phyloP scores from a whole-genome alignment of 2,329 filamentous ascomycete genomes.

The Thermothelomyces thermophilus region DNA sequence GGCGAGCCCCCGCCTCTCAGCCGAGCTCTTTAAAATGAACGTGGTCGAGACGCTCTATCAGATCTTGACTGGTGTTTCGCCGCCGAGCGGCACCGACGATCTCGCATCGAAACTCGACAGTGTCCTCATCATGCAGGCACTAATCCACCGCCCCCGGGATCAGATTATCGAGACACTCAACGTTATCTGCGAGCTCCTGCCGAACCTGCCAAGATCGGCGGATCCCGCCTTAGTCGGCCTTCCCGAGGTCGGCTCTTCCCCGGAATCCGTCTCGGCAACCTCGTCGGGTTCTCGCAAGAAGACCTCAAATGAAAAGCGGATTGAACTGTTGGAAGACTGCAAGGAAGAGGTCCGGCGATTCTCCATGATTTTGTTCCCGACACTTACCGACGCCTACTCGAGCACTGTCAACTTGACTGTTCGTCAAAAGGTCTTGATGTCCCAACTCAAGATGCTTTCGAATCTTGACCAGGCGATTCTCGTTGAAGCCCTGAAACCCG shows the following conservation, averaged over 20 bases:
- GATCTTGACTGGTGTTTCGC: conserved; percentile 91
- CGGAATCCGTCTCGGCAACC: conserved; percentile 37
- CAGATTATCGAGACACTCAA: conserved; percentile 97
- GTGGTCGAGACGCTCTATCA: conserved; percentile 97
- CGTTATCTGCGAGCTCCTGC: conserved; percentile 90
- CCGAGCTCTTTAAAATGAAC: conserved; percentile 90
- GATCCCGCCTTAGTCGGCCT: conserved; percentile 39
- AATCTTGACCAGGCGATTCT: conserved; percentile 84
- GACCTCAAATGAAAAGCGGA: conserved; percentile 67
- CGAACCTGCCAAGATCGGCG: conserved; percentile 57
- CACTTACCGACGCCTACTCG: conserved; percentile 91
- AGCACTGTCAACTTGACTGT: conserved; percentile 95
- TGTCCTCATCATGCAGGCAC: conserved; percentile 95
- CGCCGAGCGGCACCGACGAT: conserved; percentile 70
- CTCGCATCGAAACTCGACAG: conserved; percentile 85
- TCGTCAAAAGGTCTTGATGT: conserved; percentile 86
- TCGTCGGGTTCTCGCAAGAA: conserved; percentile 42
- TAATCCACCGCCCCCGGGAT: conserved; percentile 91
- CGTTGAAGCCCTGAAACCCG: conserved; percentile 74
- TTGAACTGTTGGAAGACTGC: conserved; percentile 77
- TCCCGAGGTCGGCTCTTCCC: conserved; percentile 35
- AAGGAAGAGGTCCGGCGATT: conserved; percentile 84
- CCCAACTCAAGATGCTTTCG: conserved; percentile 97
- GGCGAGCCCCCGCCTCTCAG: conserved; percentile 78
- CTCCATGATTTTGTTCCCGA: conserved; percentile 86